Conservation (phyloP, 768 basidiomycete genomes). For the Sistotremastrum suecicum region DNA sequence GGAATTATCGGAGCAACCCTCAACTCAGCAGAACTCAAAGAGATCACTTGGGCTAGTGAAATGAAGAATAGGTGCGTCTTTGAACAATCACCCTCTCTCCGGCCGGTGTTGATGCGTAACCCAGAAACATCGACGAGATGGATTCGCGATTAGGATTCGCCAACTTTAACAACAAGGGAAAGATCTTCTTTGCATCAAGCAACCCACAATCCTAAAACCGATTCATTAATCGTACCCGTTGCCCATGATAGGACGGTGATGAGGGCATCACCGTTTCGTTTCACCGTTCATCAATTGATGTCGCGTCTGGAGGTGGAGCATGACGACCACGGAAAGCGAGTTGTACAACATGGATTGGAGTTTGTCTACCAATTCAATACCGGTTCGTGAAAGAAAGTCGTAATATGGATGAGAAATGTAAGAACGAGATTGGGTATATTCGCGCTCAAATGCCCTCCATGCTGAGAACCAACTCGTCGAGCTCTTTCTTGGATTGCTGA, state of each 20-base stretch:
- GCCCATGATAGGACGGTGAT: too few relatives aligned
- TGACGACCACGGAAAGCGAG: too few relatives aligned
- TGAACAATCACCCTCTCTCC: background rate
- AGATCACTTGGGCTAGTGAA: slow-evolving; percentile 83
- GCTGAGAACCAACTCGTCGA: slow-evolving; percentile 66
- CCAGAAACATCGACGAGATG: slow-evolving; percentile 64
- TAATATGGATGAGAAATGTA: too few relatives aligned
- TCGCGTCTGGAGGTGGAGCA: too few relatives aligned
- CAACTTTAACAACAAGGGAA: slow-evolving; percentile 45
- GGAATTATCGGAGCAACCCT: slow-evolving; percentile 65
- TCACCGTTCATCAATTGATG: too few relatives aligned
- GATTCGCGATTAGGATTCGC: slow-evolving; percentile 53
- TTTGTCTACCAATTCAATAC: too few relatives aligned
- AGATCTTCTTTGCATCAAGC: slow-evolving; percentile 13
- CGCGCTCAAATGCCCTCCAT: slow-evolving; percentile 57
- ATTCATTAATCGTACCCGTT: background rate
- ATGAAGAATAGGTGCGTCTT: slow-evolving; percentile 61
- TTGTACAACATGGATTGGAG: too few relatives aligned
- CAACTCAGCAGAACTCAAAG: slow-evolving; percentile 53
- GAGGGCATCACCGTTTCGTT: too few relatives aligned
- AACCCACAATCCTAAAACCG: background rate
- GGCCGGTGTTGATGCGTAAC: background rate
- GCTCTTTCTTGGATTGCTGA: slow-evolving; percentile 56
- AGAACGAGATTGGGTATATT: background rate
- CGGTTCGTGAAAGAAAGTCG: too few relatives aligned